Conservation (phyloP, 116 monocot species). For the Cymodocea nodosa region DNA sequence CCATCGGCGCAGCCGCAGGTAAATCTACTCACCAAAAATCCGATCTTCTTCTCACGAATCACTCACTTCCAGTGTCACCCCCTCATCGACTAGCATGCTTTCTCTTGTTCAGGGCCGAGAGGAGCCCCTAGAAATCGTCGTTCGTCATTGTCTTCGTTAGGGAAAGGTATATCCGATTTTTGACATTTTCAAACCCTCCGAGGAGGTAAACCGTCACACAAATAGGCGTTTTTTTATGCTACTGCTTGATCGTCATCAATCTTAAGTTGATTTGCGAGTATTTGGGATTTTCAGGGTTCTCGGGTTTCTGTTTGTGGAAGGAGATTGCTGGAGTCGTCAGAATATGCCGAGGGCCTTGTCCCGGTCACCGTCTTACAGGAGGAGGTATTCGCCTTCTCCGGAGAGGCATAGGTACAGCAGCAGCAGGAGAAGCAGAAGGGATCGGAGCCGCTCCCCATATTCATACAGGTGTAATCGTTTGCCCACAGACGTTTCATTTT, state of each 20-base stretch:
- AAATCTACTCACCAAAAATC: no score
- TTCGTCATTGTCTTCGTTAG: neutral
- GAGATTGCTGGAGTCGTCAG: no score
- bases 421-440: conserved; percentile 48
- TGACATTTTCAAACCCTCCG: neutral
- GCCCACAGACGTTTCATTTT: conserved; percentile 5
- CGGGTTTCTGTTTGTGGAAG: neutral
- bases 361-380: conserved; percentile 61
- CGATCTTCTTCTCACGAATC: neutral
- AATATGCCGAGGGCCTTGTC: conserved; percentile 63
- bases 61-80: neutral
- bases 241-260: no score
- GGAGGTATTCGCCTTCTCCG: conserved; percentile 67
- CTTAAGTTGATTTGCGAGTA: no score
- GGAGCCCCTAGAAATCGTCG: neutral
- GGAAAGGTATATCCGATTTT: neutral
- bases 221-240: no score
- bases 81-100: neutral
- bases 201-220: neutral
- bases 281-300: neutral
- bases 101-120: neutral
- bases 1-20: no score
- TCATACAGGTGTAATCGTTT: conserved; percentile 41
- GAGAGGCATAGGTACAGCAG: conserved; percentile 23
- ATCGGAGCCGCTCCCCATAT: conserved; percentile 66